A percentile compares a stretch with the other conserved stretches of the same genome.
Conservation (phyloP, 2,329 filamentous ascomycete species). For the Ophiosphaerella korrae region DNA sequence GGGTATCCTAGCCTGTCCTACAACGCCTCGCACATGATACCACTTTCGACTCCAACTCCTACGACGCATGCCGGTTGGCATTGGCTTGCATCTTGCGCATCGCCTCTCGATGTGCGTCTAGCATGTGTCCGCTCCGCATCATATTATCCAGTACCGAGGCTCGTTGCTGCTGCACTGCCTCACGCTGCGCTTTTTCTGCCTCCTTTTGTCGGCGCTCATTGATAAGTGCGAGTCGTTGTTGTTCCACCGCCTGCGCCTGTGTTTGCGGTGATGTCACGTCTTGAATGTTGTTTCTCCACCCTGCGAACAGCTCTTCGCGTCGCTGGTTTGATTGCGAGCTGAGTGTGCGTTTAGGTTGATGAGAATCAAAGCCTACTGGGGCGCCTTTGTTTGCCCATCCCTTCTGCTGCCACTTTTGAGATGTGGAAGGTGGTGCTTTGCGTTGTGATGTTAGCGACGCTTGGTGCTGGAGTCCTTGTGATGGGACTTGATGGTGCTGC, state of each 20-base stretch:
- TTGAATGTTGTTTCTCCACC: conserved; percentile 43
- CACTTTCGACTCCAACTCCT: background rate
- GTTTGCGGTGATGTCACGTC: conserved; percentile 27
- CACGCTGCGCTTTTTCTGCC: conserved; percentile 63
- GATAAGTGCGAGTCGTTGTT: conserved; percentile 55
- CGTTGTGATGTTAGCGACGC: conserved; percentile 15
- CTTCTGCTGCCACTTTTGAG: conserved; percentile 40
- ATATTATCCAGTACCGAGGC: conserved; percentile 72
- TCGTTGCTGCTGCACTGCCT: conserved; percentile 61
- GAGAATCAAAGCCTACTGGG: conserved; percentile 43
- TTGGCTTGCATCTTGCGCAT: conserved; percentile 77
- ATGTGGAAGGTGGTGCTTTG: conserved; percentile 28
- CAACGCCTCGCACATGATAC: background rate
- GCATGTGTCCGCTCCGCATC: conserved; percentile 76
- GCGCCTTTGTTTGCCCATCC: conserved; percentile 26
- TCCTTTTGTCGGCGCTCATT: conserved; percentile 68
- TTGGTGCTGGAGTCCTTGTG: conserved; percentile 17
- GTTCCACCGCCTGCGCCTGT: conserved; percentile 37
- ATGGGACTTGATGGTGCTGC: conserved; percentile 34
- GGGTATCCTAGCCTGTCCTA: background rate
- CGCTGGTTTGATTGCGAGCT: conserved; percentile 33
- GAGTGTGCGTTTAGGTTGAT: conserved; percentile 41
- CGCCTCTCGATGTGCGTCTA: conserved; percentile 77
- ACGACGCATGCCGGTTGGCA: conserved; percentile 50
- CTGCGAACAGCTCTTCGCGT: conserved; percentile 42